Percentiles rank a stretch among this genome's conserved stretches.
phyloP scores from a whole-genome alignment of 257 asterid species.

The Misopates orontium region DNA sequence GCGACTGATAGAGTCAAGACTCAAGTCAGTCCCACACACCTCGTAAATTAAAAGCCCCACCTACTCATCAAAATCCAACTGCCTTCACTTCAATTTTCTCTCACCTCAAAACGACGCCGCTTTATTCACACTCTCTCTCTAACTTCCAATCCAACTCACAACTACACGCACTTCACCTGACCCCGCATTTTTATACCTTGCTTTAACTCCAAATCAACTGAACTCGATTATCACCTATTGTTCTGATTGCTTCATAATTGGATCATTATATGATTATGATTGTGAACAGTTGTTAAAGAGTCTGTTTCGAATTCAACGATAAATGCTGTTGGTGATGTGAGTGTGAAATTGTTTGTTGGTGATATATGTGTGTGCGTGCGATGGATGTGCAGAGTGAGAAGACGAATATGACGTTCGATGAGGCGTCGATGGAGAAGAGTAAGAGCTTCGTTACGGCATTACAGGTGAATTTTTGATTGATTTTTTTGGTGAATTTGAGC shows the following conservation, averaged over 20 bases:
- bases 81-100: background rate
- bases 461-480: conserved; percentile 46
- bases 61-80: background rate
- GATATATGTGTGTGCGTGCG: conserved; percentile 22
- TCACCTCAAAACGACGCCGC: conserved; percentile 43
- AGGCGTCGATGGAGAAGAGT: conserved; percentile 71
- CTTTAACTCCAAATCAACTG: conserved; percentile 42
- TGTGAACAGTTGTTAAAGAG: background rate
- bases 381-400: conserved; percentile 48
- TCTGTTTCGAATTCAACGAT: no score
- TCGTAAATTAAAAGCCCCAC: background rate
- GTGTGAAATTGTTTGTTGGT: background rate
- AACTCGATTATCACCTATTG: conserved; percentile 17
- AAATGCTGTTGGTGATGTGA: no score
- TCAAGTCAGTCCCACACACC: no score
- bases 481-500: conserved; percentile 12
- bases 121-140: conserved; percentile 29
- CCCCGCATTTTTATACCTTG: conserved; percentile 32
- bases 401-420: conserved; percentile 62
- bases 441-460: conserved; percentile 83
- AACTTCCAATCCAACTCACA: conserved; percentile 32
- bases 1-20: no score
- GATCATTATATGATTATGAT: background rate
- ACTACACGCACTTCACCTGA: conserved; percentile 24
- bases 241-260: conserved; percentile 21